Evolutionary conservation across 768 basidiomycete genomes (phyloP), one percentile per base, ranked within the genome.

Genomic region (Podaxis sp.): DNA sequence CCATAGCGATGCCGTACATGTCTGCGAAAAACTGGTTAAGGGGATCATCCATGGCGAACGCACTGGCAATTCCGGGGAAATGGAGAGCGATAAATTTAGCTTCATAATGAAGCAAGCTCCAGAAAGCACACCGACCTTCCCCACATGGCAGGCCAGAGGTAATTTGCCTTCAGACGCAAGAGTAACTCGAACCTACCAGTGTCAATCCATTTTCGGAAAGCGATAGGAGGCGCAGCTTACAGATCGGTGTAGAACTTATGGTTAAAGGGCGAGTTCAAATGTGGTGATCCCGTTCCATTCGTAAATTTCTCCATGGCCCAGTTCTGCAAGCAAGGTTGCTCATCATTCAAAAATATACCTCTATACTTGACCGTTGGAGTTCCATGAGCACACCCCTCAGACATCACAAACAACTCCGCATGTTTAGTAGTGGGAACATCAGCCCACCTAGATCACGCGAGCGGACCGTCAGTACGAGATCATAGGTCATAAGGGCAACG

Each of bases 331-430:
- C 83, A 82, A 7, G 89, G 89, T 65, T 88, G 84, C 67, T 90
- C 89, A 64, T 90, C 88, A 66, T 90, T 90, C 62, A 90, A 70
- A 75, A 90, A 86, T 47, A 89, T 80, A 10, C 83, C 89, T 40
- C 88, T 80, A 65, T 86, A 89, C 66, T 88, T 83, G 58, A 90
- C 85, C 7, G 82, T 83, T 3, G 88, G 87, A 18, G 76, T 66
- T 42, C 85, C 87, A 70, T 88, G 86, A 7, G 77, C 69, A 67
- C 79, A 81, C 25, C 79, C 79, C 47, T 65, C 66, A 25, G 74
- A 64, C 1, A 74, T 64, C 14, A 83, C 78, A 63, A 80, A 83
- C 28, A 89, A 61, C 27, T 80, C 70, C 10, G 74, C 67, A 46
- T 85, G 79, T 36, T 76, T 73, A 16, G 79, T 79, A 1, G 79